Base-by-base conservation (phyloP, 208 protist genomes). In the Zelonia costaricensis region DNA sequence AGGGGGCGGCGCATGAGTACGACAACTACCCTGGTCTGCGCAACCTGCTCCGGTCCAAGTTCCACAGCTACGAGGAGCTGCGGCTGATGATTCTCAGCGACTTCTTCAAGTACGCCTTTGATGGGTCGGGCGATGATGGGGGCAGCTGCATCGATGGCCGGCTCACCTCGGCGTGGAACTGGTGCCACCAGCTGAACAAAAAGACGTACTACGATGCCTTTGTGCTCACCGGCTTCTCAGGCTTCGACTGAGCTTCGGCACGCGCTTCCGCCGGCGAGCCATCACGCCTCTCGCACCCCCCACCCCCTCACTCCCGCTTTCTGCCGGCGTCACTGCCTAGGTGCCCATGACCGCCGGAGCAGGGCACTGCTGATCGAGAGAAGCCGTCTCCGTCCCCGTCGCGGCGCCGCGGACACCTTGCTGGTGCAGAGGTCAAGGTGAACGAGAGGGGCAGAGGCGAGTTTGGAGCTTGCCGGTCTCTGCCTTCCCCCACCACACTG, bases 101-200 rank as follows among this genome's bases (percentile, higher is more conserved):
- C 82, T 99, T 99, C 62, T 99, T 98, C 77, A 81, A 86, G 25
- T 85, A 98, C 70, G 97, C 72, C 57, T 99, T 98, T 60, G 95
- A 97, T 52, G 91, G 92, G 13, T 93, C 85, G 22, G 92, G 92
- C 35, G 92, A 97, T 61, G 90, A 97, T 58, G 92, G 92, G 62
- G 92, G 97, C 20, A 97, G 63, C 43, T 99, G 97, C 85, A 99
- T 99, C 42, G 98, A 99, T 75, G 98, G 98, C 30, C 85, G 98
- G 25, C 74, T 99, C 27, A 99, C 98, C 4, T 98, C 91, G 18
- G 95, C 97, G 35, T 99, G 98, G 97, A 99, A 99, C 63, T 99
- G 97, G 97, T 98, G 96, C 62, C 84, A 86, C 9, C 66, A 94
- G 45, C 65, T 99, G 36, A 77, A 97, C 38, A 98, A 98, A 77